Evolutionary conservation across 257 asterid genomes (phyloP).

Genomic region (Gardenia jasminoides): DNA sequence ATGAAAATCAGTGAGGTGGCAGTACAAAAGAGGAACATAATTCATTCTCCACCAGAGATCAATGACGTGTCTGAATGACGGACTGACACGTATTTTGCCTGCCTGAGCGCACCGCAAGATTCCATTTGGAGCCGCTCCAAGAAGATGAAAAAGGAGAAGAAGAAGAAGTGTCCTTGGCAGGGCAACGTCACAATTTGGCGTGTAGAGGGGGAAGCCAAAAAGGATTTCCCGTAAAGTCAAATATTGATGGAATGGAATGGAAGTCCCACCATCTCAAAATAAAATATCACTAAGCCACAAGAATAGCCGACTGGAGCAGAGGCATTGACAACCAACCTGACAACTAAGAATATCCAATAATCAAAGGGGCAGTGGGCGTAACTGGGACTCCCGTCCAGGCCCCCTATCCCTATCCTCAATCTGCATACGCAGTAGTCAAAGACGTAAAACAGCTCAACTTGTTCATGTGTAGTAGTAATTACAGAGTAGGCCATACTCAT

Average conservation of each 20-base stretch:
- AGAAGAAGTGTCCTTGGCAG: too few relatives aligned
- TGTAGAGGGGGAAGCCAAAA: too few relatives aligned
- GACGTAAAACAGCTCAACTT: background rate
- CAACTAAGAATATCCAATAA: background rate
- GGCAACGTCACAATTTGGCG: background rate
- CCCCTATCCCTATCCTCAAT: too few relatives aligned
- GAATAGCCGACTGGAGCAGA: background rate
- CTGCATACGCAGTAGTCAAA: too few relatives aligned
- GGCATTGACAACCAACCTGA: background rate
- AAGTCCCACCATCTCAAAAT: background rate
- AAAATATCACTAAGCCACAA: background rate
- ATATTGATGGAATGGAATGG: too few relatives aligned
- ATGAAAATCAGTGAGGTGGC: too few relatives aligned
- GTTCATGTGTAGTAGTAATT: background rate
- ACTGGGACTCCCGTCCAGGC: too few relatives aligned
- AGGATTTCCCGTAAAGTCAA: too few relatives aligned
- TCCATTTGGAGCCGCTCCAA: background rate
- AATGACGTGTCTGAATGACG: background rate
- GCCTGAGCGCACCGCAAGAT: background rate
- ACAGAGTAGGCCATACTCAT: background rate
- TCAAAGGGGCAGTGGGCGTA: background rate
- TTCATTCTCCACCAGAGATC: too few relatives aligned
- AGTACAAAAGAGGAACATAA: too few relatives aligned
- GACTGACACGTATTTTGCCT: background rate
- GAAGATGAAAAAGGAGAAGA: too few relatives aligned